Conservation (phyloP, 2,329 filamentous ascomycete species). For the Iodosphaeria phyllophila region DNA sequence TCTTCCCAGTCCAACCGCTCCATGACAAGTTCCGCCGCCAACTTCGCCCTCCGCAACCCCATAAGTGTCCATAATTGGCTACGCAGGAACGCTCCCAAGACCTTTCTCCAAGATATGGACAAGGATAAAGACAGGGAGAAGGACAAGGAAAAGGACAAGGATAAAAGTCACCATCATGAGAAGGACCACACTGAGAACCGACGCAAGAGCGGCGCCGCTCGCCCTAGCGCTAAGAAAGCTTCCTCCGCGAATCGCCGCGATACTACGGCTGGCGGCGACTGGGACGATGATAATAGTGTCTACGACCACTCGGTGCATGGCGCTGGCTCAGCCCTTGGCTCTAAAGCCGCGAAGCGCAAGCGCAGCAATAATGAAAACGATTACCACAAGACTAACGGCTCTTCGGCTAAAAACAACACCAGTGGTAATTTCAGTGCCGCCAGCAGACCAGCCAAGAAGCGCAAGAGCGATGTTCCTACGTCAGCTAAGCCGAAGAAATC, state of each 20-base stretch:
- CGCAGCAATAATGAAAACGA: conserved; percentile 40
- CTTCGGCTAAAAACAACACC: too few species aligned
- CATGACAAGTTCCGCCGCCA: conserved; percentile 14
- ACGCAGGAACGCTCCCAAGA: conserved; percentile 63
- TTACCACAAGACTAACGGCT: conserved; percentile 38
- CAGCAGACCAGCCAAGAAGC: conserved; percentile 35
- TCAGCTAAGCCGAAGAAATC: too few species aligned
- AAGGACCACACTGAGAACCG: conserved; percentile 14
- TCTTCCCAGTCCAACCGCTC: conserved; percentile 17
- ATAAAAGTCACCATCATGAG: conserved; percentile 20
- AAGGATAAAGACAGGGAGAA: conserved; percentile 21
- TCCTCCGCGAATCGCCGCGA: conserved; percentile 15
- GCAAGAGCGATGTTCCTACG: conserved; percentile 38
- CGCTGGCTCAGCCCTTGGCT: too few species aligned
- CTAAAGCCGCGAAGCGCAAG: conserved; percentile 39
- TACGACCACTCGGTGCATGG: conserved; percentile 14
- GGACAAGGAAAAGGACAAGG: conserved; percentile 19
- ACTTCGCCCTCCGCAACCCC: conserved; percentile 52
- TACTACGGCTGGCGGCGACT: conserved; percentile 15
- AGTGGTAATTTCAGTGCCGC: too few species aligned
- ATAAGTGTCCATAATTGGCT: conserved; percentile 95
- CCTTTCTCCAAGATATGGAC: conserved; percentile 65
- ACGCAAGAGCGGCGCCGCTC: conserved; percentile 11
- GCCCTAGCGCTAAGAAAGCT: conserved; percentile 20
- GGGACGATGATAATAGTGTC: conserved; percentile 16